Evolutionary conservation across 495 filamentous ascomycete species (phyloP).

Genomic region (Tuber umbilicatum): DNA sequence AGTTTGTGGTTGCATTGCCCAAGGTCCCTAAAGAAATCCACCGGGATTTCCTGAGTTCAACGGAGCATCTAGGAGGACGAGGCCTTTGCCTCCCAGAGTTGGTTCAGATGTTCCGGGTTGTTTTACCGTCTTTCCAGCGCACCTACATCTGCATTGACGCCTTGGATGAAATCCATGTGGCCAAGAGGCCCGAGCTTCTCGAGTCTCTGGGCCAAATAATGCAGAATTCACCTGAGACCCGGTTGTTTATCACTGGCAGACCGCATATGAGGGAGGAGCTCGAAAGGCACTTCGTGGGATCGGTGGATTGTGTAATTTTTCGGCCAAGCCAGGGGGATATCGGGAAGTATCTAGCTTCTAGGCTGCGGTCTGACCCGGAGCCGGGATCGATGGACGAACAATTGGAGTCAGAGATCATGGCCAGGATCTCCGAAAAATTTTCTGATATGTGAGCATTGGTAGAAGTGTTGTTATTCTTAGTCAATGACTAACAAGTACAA

Average conservation of each 20-base stretch:
- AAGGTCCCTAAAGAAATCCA: not conserved
- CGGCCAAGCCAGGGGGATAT: not conserved
- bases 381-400: not conserved
- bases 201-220: not conserved
- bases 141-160: not conserved
- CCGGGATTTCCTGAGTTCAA: not conserved
- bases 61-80: not conserved
- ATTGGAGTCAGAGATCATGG: not conserved
- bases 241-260: not conserved
- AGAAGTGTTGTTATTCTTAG: not conserved
- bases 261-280: not conserved
- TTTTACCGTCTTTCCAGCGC: not conserved
- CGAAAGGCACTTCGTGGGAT: not conserved
- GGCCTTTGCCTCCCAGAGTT: not conserved
- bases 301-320: not conserved
- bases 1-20: not conserved
- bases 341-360: not conserved
- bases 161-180: conserved; percentile 1
- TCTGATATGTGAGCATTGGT: not conserved
- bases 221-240: not conserved
- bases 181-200: not conserved
- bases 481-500: not conserved
- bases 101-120: not conserved
- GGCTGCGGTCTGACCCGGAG: not conserved
- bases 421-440: not conserved